Base-by-base conservation (phyloP, 78 protist genomes). In the Capsaspora owczarzaki region DNA sequence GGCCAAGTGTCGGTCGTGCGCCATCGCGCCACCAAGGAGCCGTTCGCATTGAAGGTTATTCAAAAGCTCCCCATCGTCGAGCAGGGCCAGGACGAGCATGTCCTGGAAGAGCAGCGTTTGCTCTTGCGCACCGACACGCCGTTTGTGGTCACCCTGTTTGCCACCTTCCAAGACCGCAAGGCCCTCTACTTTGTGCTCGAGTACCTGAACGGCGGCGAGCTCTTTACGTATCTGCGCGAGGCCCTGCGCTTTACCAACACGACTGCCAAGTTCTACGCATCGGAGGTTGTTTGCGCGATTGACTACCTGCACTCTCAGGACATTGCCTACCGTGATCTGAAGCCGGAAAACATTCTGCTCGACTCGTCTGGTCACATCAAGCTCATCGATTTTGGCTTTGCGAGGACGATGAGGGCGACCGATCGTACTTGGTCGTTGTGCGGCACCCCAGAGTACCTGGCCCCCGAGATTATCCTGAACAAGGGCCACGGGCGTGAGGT, bases 141-240 rank as follows among this genome's bases (percentile, higher is more conserved):
- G 72, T 35, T 63, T 25, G 12, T 63, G 23, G 72, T 63, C 43
- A 29, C 22, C 19, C 72, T 63, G 33, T 41, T 22, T 25, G 72
- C 42, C 43, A 63, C 72, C 72, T 63, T 63, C 72, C 72, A 63
- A 41, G 72, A 63, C 72, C 6, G 23, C 41, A 29, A 6, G 19
- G 19, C 8, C 61, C 84, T 95, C 33, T 93, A 93, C 85, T 33
- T 93, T 47, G 71, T 92, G n/a, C 63, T 89, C 27, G 96, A 95
- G 77, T 93, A 74, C 41, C 82, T 89, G 19, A 43, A 38, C 23
- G 98, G 98, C 0, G 98, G 98, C 1, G 98, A 95, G 66, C 31
- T 95, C 31, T 95, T 93, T 70, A 49, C 90, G 23, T 25, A 25
- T 29, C n/a, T 56, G 66, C 66, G 66, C 35, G 33, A 29, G 29